These are phyloP conservation scores for Suillus tomentosus DNA, from an alignment of 768 basidiomycete genomes.

Conservation along the genomic window DNA sequence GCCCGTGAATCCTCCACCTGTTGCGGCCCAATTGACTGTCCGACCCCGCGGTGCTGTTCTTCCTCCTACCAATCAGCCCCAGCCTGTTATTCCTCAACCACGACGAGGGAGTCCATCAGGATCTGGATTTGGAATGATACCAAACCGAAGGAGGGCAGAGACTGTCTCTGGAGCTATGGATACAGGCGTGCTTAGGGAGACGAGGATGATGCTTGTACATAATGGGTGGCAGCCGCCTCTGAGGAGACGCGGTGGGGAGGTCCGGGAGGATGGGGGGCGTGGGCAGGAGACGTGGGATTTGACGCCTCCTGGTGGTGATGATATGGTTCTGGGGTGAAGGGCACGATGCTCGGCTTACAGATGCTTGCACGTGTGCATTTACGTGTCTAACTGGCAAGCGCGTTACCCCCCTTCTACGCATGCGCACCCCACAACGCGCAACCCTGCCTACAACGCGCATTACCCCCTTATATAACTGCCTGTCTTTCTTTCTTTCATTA, in stretches of 20 bases:
- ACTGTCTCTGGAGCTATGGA: conserved; percentile 35
- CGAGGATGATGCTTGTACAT: conserved; percentile 2
- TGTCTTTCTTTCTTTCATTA: conserved; percentile 14
- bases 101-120: conserved; percentile 4
- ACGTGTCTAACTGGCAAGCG: not conserved
- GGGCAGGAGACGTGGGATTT: conserved; percentile 33
- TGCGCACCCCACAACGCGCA: not conserved
- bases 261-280: conserved; percentile 20
- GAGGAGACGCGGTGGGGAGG: conserved; percentile 13
- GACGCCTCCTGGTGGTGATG: conserved; percentile 29
- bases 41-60: conserved; percentile 33
- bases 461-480: not conserved
- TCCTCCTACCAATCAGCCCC: conserved; percentile 21
- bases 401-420: not conserved
- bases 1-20: conserved; percentile 21
- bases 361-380: not conserved
- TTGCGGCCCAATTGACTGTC: conserved; percentile 20
- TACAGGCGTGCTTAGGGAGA: conserved; percentile 18
- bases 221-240: not conserved
- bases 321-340: conserved; percentile 33
- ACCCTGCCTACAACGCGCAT: not conserved
- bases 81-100: conserved; percentile 23
- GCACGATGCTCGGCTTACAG: not conserved
- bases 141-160: conserved; percentile 35
- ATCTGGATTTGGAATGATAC: conserved; percentile 7